Base-by-base conservation (phyloP, 1,284 basidiomycete genomes). In the Papiliotrema terrestris region DNA sequence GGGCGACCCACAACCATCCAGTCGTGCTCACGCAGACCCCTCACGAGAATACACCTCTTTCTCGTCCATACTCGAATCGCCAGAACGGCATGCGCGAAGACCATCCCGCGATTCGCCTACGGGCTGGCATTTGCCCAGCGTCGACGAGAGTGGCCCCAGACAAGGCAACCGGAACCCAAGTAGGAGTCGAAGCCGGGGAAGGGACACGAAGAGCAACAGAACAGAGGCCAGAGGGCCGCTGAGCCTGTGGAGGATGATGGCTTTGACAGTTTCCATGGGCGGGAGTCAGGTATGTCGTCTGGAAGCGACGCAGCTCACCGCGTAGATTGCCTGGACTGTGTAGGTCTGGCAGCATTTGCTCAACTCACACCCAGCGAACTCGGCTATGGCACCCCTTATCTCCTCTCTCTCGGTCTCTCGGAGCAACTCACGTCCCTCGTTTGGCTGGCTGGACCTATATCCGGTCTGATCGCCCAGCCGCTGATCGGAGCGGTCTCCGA, bases 401-500 rank as follows among this genome's bases (percentile, higher is more conserved):
- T 98, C 43, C 82, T 96, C 13, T 83, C 82, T 15, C 84, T 98
- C 13, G 95, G 95, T 9, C 81, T 98, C 29, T 88, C 90, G 1
- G 93, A 95, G 71, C 85, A 91, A 67, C 80, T 91, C 26, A 97
- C 96, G 4, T 89, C 90, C 54, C 81, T 97, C 15, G 95, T 98
- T 29, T 98, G 95, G 95, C 83, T 98, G 44, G 95, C 95, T 29
- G 96, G 94, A 5, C 74, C 71, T 1, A 68, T 98, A 56, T 91
- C 89, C 54, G 95, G 95, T 8, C 80, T 98, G 45, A 81, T 98
- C 52, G 92, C 92, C 4, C 95, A 98, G 73, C 95, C 95, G 19
- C 81, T 98, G 57, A 94, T 98, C 62, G 95, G 93, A 63, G 91
- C 92, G 5, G 85, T 98, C 65, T 97, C 93, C 6, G 94, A 98